Base-by-base conservation (phyloP, 139 green algal genomes). In the Chlamydomonas sphaeroides region DNA sequence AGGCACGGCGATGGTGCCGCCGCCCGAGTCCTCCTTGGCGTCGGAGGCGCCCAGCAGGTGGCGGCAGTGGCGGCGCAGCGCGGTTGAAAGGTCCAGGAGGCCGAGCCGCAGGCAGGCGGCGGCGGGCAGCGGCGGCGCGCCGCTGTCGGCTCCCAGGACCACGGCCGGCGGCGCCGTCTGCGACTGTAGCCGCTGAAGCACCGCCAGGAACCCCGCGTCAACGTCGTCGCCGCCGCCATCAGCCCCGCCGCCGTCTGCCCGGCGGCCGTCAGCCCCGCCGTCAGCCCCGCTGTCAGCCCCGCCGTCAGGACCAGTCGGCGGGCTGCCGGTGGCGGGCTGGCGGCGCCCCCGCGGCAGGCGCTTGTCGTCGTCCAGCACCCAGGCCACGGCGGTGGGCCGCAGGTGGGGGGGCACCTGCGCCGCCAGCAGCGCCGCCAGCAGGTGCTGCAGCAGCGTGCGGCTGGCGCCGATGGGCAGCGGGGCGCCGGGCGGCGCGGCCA, bases 401-500 rank as follows among this genome's bases (percentile, higher is more conserved):
- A 78, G 10, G 49, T 21, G 25, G 20, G n/a, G 10, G 8, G 49
- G 49, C 49, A 65, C 33, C 48, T 65, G 38, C 0, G 32, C 15
- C 2, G 35, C 23, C 14, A 35, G 21, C 49, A 78, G 66, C 32
- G 21, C 30, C 17, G 5, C 11, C 49, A 78, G 39, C 49, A 65
- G 49, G 70, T 78, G 70, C 70, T 78, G 70, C 48, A 78, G 70
- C 70, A 78, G 70, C 32, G 70, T 78, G 49, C 70, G 70, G 17
- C 8, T 65, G 32, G 41, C 49, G 33, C 70, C 70, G 70, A 78
- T 78, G 49, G 70, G 70, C 49, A 51, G 49, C 6, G 23, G 48
- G 49, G 49, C 7, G 0, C 49, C 48, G 48, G n/a, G n/a, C n/a
- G n/a, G n/a, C n/a, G n/a, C n/a, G n/a, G n/a, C n/a, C n/a, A n/a